These are phyloP conservation scores for Blastobotrys elegans DNA, from an alignment of 1,139 yeast species.

Conservation along the genomic window DNA sequence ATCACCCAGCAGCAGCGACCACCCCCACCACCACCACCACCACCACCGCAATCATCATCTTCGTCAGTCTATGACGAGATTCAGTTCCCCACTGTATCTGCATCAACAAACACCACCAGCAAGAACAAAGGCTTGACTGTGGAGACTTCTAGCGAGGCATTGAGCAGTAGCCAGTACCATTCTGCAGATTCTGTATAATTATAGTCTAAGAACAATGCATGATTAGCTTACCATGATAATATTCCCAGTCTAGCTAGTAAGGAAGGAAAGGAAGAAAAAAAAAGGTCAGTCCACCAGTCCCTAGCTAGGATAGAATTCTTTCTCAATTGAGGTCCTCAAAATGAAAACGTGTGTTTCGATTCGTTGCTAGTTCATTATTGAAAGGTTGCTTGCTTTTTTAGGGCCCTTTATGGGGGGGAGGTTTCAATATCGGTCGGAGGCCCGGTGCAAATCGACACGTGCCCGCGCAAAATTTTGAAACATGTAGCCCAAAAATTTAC, in stretches of 20 bases:
- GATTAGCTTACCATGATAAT: neutral
- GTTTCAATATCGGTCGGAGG: too few species aligned
- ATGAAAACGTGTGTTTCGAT: too few species aligned
- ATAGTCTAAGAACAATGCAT: neutral
- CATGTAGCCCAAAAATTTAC: too few species aligned
- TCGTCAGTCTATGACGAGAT: neutral
- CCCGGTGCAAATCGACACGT: too few species aligned
- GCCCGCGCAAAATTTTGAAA: too few species aligned
- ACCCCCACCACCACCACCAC: neutral
- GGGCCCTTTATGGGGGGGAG: too few species aligned
- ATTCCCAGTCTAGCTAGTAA: neutral
- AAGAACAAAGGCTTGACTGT: neutral
- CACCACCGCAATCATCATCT: neutral
- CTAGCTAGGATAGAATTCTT: too few species aligned
- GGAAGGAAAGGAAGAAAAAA: neutral
- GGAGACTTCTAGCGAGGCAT: conserved; percentile 3
- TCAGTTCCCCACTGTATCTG: neutral
- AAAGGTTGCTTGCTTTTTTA: too few species aligned
- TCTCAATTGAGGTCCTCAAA: too few species aligned
- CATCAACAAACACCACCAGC: neutral
- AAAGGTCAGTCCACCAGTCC: neutral
- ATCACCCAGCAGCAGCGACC: neutral
- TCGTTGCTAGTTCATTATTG: too few species aligned
- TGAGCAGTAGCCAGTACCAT: neutral
- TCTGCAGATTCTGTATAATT: neutral